Conservation (phyloP, 345 rosid species). For the Dipteronia dyeriana region DNA sequence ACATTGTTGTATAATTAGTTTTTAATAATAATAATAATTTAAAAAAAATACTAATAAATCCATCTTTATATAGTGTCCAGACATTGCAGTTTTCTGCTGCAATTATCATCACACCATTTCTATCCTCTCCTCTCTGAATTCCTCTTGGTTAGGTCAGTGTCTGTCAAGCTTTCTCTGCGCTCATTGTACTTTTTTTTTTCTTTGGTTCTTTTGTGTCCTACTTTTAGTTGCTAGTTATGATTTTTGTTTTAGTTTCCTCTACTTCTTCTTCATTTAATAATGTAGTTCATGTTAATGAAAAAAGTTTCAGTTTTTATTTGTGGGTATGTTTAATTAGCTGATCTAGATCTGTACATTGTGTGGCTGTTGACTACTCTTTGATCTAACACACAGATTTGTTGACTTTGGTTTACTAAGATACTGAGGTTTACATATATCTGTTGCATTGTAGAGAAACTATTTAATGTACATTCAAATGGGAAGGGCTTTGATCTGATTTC, state of each 20-base stretch:
- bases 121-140: constrained; percentile 36
- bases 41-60: background rate
- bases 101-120: background rate
- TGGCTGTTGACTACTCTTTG: constrained; percentile 1
- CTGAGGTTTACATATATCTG: background rate
- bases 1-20: too few species aligned
- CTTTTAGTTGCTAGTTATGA: background rate
- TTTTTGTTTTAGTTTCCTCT: constrained; percentile 1
- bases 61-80: constrained; percentile 36
- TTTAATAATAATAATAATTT: too few species aligned
- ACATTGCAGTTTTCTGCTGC: constrained; percentile 17
- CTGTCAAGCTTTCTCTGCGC: constrained; percentile 14
- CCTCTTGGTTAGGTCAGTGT: constrained; percentile 38
- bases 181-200: constrained; percentile 10
- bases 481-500: constrained; percentile 27
- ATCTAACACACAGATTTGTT: constrained; percentile 1
- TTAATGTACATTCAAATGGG: background rate
- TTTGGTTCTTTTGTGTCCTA: background rate
- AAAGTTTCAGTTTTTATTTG: background rate
- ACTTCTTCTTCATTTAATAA: background rate
- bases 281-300: background rate
- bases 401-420: constrained; percentile 13
- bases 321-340: constrained; percentile 15
- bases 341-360: constrained; percentile 45
- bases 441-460: background rate